Evolutionary conservation across 1,284 basidiomycete genomes (phyloP), one percentile per base, ranked within the genome.

Genomic region (Entoloma clypeatum): DNA sequence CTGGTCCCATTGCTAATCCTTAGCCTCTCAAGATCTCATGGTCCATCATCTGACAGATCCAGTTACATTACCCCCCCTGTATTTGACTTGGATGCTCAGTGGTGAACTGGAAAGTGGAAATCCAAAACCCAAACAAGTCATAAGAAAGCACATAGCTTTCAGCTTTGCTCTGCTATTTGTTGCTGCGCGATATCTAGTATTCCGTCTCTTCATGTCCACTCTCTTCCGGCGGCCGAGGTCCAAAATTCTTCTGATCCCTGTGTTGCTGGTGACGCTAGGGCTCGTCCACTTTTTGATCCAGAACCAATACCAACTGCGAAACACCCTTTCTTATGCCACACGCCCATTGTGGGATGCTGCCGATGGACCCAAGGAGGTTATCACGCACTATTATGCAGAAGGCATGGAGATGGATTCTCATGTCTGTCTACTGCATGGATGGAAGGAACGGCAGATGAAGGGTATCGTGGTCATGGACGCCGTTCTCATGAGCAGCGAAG

Each of bases 271-370:
- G 38, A 38, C 45, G 26, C 22, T 58, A 24, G 37, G 48, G 31
- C 34, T 64, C 24, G 44, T 71, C 29, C 69, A 69, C 46, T 51
- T 60, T 24, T 47, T 65, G 23, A 45, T 57, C 10, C 61, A 65
- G 41, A 67, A 71, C 53, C 63, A 63, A 32, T 71, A 72, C 48
- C 71, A 74, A 48, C 60, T 68, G 39, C 59, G 53, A 48, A 77
- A 76, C 52, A 58, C 67, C n/a, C 50, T 79, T 14, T 78, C 76
- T 3, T 81, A 80, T 55, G 72, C 75, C 7, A 78, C 79, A 3
- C 65, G 80, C 17, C 81, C 81, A 4, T 59, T 85, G 26, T 84
- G 81, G 81, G 81, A 85, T 53, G 60, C 55, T 4, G 68, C 69
- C 7, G 67, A 71, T 36, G 76, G 71, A 0, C 79, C 79, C 0